phyloP scores from a whole-genome alignment of 768 basidiomycete species.

The Rhizopogon roseolus region DNA sequence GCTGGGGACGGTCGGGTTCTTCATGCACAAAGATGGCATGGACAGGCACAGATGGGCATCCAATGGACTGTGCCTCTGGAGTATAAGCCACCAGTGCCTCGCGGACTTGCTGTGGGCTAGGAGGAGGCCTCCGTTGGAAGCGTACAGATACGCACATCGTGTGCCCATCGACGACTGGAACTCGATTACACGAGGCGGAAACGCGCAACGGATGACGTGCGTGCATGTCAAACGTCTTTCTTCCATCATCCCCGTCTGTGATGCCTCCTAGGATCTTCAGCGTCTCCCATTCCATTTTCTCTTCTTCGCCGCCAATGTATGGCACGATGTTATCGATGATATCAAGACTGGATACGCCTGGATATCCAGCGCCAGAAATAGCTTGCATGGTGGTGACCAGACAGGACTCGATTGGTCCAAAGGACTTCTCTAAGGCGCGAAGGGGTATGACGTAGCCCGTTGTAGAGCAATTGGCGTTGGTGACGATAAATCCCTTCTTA shows the following conservation, averaged over 20 bases:
- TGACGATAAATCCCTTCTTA: constrained; percentile 89
- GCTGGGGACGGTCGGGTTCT: constrained; percentile 89
- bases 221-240: constrained; percentile 81
- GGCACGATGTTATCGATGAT: constrained; percentile 96
- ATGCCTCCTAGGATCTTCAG: constrained; percentile 94
- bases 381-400: constrained; percentile 97
- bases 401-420: constrained; percentile 90
- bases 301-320: constrained; percentile 89
- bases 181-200: constrained; percentile 91
- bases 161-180: constrained; percentile 95
- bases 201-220: constrained; percentile 75
- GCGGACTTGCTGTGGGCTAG: constrained; percentile 82
- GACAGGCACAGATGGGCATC: constrained; percentile 80
- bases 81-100: constrained; percentile 73
- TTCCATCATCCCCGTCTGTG: constrained; percentile 46
- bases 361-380: constrained; percentile 97
- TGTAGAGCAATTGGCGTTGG: constrained; percentile 98
- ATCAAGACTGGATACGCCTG: constrained; percentile 85
- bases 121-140: constrained; percentile 76
- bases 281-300: constrained; percentile 99
- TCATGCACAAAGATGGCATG: constrained; percentile 91
- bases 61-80: constrained; percentile 68
- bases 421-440: constrained; percentile 80
- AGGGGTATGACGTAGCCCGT: constrained; percentile 93
- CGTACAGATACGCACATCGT: constrained; percentile 85